Evolutionary conservation across 192 early-diverging fungal species (phyloP).

Genomic region (Dissophora ornata): DNA sequence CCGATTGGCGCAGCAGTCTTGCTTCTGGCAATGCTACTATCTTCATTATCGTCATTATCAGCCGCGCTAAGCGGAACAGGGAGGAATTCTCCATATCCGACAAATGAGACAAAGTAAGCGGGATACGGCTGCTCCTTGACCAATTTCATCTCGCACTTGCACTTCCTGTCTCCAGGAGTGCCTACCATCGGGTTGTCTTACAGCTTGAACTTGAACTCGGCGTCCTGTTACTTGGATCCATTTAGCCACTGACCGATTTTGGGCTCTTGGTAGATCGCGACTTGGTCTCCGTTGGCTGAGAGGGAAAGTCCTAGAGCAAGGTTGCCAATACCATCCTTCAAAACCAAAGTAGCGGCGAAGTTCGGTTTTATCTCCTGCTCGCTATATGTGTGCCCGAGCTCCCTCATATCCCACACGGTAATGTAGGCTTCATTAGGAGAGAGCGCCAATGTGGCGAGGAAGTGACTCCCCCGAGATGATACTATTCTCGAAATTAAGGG

Average conservation of each 20-base stretch:
- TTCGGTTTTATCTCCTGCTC: too few species aligned
- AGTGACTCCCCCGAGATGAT: not conserved
- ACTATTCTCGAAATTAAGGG: not conserved
- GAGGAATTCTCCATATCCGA: conserved; percentile 36
- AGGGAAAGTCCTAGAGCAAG: conserved; percentile 30
- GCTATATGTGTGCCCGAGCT: not conserved
- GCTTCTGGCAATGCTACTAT: not conserved
- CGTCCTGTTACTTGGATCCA: not conserved
- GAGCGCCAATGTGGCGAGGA: conserved; percentile 7
- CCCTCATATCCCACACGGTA: conserved; percentile 14
- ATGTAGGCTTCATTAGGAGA: not conserved
- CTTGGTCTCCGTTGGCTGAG: conserved; percentile 20
- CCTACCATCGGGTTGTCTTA: conserved; percentile 33
- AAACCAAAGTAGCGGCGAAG: not conserved
- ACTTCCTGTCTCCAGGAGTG: not conserved
- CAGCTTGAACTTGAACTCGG: conserved; percentile 21
- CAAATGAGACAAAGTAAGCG: not conserved
- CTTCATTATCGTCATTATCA: not conserved
- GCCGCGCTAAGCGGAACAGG: not conserved
- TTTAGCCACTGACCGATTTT: conserved; percentile 39
- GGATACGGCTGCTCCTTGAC: too few species aligned
- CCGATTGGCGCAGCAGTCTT: too few species aligned
- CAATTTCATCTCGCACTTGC: not conserved
- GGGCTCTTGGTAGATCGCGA: conserved; percentile 41
- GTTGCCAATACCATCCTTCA: conserved; percentile 27